Evolutionary conservation across 805 yeast genomes (phyloP), one percentile per base, ranked within the genome.

Genomic region (Ogataea pilisensis): DNA sequence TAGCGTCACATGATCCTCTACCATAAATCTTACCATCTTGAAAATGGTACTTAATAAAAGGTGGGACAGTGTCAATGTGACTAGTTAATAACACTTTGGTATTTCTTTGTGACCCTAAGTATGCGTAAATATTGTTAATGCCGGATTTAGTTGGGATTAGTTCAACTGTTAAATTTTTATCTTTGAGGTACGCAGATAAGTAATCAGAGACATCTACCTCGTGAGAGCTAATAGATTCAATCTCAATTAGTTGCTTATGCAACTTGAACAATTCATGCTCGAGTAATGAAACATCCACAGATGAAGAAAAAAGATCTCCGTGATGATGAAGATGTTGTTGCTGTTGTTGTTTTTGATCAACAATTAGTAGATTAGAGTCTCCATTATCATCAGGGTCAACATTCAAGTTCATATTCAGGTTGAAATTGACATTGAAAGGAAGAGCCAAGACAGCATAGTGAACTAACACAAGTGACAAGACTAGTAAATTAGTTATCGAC

Each of bases 11-110:
- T 1, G 83, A 57, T 3, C 90, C 90, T 40, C 90, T 66, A 18
- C 89, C 89, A 53, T 69, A 72, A 14, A 82, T 77, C 21, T 58
- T 57, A 34, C 72, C 66, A 2, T 76, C 80, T 11, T 69, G 63
- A 11, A 70, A 58, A 2, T 52, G 50, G 57, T 81, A 82, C 2
- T 72, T 73, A 38, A 80, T 57, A 50, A 52, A 80, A 0, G 87
- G 86, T 11, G 88, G 88, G 9, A 82, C 89, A 0, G 88, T 82
- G 51, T 82, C 89, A 28, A 81, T 73, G 52, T 82, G 89, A 11
- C 85, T 75, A 1, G 85, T 78, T 18, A 82, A 50, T 30, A 80
- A 52, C 3, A 78, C 73, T 37, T 58, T 65, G 12, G 80, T 70
- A 48, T 74, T 55, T 43, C 78, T 66, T 16, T 54, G 53, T 1